Percentiles rank a stretch among this genome's conserved stretches.
These are phyloP conservation scores for Nemania sp. DNA, from an alignment of 2,329 filamentous ascomycete genomes.

Conservation along the genomic window DNA sequence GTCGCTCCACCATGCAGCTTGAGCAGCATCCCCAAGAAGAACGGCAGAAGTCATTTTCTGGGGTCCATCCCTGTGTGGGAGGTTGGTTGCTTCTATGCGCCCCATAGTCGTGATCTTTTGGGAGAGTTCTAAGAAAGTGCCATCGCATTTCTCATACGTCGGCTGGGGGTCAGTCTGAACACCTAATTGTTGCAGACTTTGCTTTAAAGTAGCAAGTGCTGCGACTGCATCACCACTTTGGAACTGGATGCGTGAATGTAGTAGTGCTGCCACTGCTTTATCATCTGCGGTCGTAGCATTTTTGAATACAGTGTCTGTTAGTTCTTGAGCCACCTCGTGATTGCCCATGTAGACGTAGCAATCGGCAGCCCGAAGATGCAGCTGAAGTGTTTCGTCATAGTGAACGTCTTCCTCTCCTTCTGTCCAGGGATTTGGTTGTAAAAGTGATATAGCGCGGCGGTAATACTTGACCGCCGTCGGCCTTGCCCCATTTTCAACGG, in stretches of 20 bases:
- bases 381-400: conserved; percentile 82
- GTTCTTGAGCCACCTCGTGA: conserved; percentile 65
- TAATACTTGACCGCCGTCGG: conserved; percentile 85
- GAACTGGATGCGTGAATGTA: conserved; percentile 78
- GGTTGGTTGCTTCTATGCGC: conserved; percentile 50
- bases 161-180: conserved; percentile 68
- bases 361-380: conserved; percentile 80
- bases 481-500: conserved; percentile 80
- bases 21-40: conserved; percentile 71
- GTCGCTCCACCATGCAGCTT: conserved; percentile 75
- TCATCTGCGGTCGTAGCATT: conserved; percentile 75
- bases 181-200: conserved; percentile 71
- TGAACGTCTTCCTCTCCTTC: conserved; percentile 71
- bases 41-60: conserved; percentile 67
- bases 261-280: conserved; percentile 81
- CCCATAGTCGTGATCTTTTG: conserved; percentile 63
- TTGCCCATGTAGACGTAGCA: conserved; percentile 81
- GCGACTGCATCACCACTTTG: conserved; percentile 72
- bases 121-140: conserved; percentile 69
- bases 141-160: conserved; percentile 77
- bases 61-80: conserved; percentile 52
- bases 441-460: conserved; percentile 72
- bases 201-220: conserved; percentile 71
- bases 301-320: conserved; percentile 72
- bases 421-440: conserved; percentile 80